Conservation (phyloP, 768 basidiomycete genomes). For the Lactifluus subvellereus region DNA sequence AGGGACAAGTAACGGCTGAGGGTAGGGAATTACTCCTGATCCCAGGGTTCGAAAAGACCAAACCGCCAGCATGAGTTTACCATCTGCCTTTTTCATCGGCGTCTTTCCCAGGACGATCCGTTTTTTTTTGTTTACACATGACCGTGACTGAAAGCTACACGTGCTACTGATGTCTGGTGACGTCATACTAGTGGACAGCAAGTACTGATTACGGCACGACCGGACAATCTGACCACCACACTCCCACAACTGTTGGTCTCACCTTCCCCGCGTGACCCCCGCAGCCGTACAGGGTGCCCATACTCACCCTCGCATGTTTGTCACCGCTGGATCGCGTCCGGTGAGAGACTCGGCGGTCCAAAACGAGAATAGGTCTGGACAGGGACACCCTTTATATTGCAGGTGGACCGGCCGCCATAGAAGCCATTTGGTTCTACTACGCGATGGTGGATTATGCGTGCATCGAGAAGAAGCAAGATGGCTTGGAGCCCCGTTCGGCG, state of each 20-base stretch:
- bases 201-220: too few species aligned
- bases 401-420: conserved; percentile 16
- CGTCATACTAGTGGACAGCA: neutral
- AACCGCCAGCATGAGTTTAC: too few species aligned
- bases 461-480: conserved; percentile 9
- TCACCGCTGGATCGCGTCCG: conserved; percentile 8
- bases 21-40: too few species aligned
- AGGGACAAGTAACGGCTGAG: too few species aligned
- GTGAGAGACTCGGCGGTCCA: neutral
- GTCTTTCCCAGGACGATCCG: too few species aligned
- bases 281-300: neutral
- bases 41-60: too few species aligned
- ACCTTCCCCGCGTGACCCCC: neutral
- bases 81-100: too few species aligned
- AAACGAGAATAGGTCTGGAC: neutral
- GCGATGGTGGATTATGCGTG: conserved; percentile 15
- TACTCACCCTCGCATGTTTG: neutral
- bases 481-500: neutral
- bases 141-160: neutral
- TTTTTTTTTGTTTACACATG: too few species aligned
- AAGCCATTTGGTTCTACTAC: conserved; percentile 21
- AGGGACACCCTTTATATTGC: conserved; percentile 14
- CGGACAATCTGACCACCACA: neutral
- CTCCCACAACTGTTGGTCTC: neutral
- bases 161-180: conserved; percentile 1